These are phyloP conservation scores for Kluyveromyces dobzhanskii DNA, from an alignment of 805 yeast species.

Conservation along the genomic window DNA sequence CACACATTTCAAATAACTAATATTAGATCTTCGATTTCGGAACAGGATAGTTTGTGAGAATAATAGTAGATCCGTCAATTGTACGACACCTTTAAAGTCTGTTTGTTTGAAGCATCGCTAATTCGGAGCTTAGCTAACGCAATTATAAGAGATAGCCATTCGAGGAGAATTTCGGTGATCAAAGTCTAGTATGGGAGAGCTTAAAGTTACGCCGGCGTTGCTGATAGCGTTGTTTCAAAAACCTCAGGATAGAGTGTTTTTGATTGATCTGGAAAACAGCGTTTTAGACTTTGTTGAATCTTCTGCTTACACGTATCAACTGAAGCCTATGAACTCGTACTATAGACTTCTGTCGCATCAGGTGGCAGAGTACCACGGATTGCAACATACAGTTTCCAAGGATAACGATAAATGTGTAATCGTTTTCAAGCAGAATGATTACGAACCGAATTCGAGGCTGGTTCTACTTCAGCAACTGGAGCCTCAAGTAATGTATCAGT, in stretches of 20 bases:
- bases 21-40: too few relatives aligned
- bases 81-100: too few relatives aligned
- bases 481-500: constrained; percentile 6
- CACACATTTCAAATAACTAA: too few relatives aligned
- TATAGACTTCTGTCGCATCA: constrained; percentile 62
- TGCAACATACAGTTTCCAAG: constrained; percentile 48
- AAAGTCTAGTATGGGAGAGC: constrained; percentile 5
- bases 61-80: too few relatives aligned
- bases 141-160: too few relatives aligned
- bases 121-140: too few relatives aligned
- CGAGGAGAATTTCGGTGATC: too few relatives aligned
- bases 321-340: constrained; percentile 58
- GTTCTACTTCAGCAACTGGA: constrained; percentile 17
- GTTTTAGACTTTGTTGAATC: constrained; percentile 38
- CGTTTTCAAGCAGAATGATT: constrained; percentile 32
- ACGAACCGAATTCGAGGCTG: constrained; percentile 8
- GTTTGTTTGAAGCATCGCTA: too few relatives aligned
- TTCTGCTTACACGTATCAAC: constrained; percentile 32
- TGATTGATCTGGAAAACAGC: constrained; percentile 41
- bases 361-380: constrained; percentile 54
- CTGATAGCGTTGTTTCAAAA: constrained; percentile 33
- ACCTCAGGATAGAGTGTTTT: constrained; percentile 41
- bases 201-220: constrained; percentile 27
- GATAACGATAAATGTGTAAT: constrained; percentile 40
- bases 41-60: too few relatives aligned